Percentiles rank a stretch among this genome's conserved stretches.
Evolutionary conservation across 768 basidiomycete species (phyloP).

Genomic region (Hygrophorus pudorinus): DNA sequence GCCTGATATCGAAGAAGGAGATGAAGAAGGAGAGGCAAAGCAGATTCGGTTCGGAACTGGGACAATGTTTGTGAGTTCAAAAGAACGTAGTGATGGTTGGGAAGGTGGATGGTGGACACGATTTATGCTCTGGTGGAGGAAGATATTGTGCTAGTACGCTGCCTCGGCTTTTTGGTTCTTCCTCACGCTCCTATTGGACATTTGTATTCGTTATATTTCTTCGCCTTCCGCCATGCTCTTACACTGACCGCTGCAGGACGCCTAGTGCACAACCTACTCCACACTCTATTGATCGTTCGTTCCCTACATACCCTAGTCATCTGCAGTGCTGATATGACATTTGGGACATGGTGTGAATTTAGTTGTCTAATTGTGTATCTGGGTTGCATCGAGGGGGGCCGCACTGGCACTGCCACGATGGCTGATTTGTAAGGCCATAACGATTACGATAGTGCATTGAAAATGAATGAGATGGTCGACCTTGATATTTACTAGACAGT

Average conservation of each 20-base stretch:
- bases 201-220: constrained; percentile 3
- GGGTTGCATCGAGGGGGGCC: no score
- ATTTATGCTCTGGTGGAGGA: constrained; percentile 72
- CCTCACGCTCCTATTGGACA: neutral
- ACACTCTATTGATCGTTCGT: no score
- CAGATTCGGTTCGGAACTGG: constrained; percentile 75
- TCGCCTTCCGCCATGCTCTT: neutral
- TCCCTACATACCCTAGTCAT: no score
- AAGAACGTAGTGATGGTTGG: constrained; percentile 53
- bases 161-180: neutral
- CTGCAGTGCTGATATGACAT: no score
- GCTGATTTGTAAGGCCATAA: no score
- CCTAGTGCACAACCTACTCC: no score
- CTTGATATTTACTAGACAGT: no score
- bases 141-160: constrained; percentile 54
- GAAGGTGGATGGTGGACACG: constrained; percentile 73
- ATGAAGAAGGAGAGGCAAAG: constrained; percentile 44
- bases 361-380: no score
- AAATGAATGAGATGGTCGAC: no score
- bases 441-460: no score
- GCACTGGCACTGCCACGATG: no score
- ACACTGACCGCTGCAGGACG: neutral
- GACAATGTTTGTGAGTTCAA: constrained; percentile 65
- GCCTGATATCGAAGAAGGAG: constrained; percentile 63
- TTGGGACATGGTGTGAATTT: no score